Evolutionary conservation across 2,329 filamentous ascomycete genomes (phyloP).

Genomic region (Cryphonectria japonica): DNA sequence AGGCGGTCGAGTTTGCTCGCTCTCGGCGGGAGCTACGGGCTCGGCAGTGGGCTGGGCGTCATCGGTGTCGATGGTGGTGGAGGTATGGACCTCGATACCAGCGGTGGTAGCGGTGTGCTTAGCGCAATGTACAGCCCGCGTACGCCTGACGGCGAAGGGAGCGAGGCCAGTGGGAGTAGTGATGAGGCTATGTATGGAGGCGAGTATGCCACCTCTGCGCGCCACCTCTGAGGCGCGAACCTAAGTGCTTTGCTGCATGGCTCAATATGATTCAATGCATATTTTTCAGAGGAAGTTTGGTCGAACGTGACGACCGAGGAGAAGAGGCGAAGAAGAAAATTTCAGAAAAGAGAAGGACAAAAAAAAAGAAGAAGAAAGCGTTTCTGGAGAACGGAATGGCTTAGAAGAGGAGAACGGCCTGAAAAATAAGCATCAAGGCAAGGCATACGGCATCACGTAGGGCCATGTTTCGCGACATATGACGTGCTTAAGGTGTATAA

Average conservation of each 20-base stretch:
- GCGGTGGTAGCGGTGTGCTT: slow-evolving; percentile 47
- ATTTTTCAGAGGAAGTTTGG: not conserved
- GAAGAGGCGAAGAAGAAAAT: no score
- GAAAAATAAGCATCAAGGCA: not conserved
- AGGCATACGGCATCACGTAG: slow-evolving; percentile 8
- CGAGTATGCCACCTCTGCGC: slow-evolving; percentile 35
- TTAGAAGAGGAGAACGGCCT: not conserved
- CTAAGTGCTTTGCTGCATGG: slow-evolving; percentile 28
- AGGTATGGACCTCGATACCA: slow-evolving; percentile 41
- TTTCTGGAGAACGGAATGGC: not conserved
- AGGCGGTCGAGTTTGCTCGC: slow-evolving; percentile 44
- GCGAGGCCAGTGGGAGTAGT: slow-evolving; percentile 52
- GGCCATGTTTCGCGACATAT: slow-evolving; percentile 29
- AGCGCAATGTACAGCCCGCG: slow-evolving; percentile 57
- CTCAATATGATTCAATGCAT: not conserved
- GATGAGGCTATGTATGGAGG: slow-evolving; percentile 61
- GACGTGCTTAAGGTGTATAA: slow-evolving; percentile 28
- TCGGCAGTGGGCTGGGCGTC: slow-evolving; percentile 22
- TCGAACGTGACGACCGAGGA: not conserved
- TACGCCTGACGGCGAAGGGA: slow-evolving; percentile 35
- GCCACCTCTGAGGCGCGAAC: not conserved
- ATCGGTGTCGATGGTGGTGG: slow-evolving; percentile 32
- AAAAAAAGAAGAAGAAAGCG: not conserved
- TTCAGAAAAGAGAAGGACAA: no score
- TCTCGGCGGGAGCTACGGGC: slow-evolving; percentile 38